Base-by-base conservation (phyloP, 2,329 filamentous ascomycete genomes). In the Pyricularia grisea region DNA sequence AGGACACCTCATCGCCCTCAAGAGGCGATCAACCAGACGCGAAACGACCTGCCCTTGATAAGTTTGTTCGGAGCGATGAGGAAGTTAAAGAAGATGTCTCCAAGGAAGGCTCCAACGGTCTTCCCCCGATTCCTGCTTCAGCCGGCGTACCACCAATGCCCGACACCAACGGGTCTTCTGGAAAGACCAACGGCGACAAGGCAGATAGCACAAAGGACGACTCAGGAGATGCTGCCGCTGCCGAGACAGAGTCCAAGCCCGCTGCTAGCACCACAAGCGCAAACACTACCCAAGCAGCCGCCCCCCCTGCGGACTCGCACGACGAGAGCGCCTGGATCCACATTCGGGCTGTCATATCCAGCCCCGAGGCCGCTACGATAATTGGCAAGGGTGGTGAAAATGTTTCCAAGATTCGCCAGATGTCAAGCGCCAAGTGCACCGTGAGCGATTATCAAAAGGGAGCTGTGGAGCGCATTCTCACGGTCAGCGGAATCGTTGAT, bases 311-410 rank as follows among this genome's bases (percentile, higher is more conserved):
- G 76, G 81, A 82, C 66, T 80, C 88, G 65, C 90, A 95, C 74
- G 95, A 99, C 77, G 95, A 99, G 83, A 93, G 92, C 66, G 90
- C 90, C 65, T 99, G 95, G 94, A 94, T 99, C 74, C 95, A 99
- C 78, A 92, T 99, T 75, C 92, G 95, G 74, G 93, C 95, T 69
- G 94, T 97, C 75, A 99, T 99, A 75, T 97, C 94, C 68, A 99
- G 94, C 80, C 93, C 93, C 65, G 95, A 99, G 81, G 95, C 95
- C 73, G 95, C 95, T 58, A 99, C 95, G 66, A 93, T 97, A 73
- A 99, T 99, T 80, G 95, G 95, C 77, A 99, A 99, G 82, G 94
- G 94, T 72, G 95, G 95, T 78, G 95, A 99, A 84, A 99, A 99
- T 77, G 95, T 99, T 66, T 97, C 94, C 74, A 93, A 97, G 81